Evolutionary conservation across 2,329 filamentous ascomycete genomes (phyloP).

Genomic region (Aspergillus fumigatiaffinis): DNA sequence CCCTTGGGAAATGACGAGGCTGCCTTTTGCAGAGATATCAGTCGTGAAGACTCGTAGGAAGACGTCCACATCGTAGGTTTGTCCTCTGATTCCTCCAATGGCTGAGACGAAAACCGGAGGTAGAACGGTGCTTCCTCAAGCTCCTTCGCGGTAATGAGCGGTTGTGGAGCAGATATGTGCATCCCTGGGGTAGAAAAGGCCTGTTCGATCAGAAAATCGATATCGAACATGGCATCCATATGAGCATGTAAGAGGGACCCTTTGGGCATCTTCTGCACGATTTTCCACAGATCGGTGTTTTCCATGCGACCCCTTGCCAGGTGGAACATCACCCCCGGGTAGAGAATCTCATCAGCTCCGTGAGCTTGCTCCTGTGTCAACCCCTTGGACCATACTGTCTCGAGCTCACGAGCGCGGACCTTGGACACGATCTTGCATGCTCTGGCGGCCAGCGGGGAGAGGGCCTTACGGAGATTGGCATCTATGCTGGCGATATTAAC

Average conservation of each 20-base stretch:
- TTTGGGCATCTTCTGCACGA: constrained; percentile 83
- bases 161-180: constrained; percentile 59
- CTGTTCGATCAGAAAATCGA: constrained; percentile 71
- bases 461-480: constrained; percentile 39
- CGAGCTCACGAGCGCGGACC: constrained; percentile 74
- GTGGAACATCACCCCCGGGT: constrained; percentile 91
- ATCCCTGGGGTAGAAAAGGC: constrained; percentile 69
- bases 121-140: constrained; percentile 54
- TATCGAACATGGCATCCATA: constrained; percentile 85
- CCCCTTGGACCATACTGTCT: constrained; percentile 69
- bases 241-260: constrained; percentile 70
- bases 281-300: constrained; percentile 76
- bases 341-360: constrained; percentile 60
- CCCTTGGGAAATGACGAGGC: constrained; percentile 72
- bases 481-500: constrained; percentile 16
- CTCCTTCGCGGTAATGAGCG: constrained; percentile 53
- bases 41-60: constrained; percentile 57
- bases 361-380: constrained; percentile 67
- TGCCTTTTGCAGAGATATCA: constrained; percentile 57
- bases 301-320: constrained; percentile 84
- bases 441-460: constrained; percentile 73
- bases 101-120: constrained; percentile 58
- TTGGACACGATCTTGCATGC: constrained; percentile 76
- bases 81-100: constrained; percentile 42
- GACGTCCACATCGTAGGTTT: constrained; percentile 61